A percentile compares a stretch with the other conserved stretches of the same genome.
phyloP scores from a whole-genome alignment of 2,329 filamentous ascomycete species.

The Colletotrichum higginsianum region DNA sequence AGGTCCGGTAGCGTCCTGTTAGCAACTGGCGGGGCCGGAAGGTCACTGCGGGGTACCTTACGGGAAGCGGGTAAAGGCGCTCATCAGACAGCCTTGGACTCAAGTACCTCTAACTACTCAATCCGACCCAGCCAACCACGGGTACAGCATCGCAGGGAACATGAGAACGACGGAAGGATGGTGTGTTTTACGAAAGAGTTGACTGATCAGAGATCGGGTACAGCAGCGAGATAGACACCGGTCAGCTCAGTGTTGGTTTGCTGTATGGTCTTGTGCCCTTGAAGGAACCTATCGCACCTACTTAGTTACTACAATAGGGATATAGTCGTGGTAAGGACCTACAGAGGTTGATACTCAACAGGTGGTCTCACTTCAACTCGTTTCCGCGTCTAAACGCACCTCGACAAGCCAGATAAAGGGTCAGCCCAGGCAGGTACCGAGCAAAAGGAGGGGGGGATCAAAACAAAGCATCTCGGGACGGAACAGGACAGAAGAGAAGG shows the following conservation, averaged over 20 bases:
- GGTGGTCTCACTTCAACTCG: conserved; percentile 23
- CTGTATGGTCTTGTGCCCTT: too few relatives aligned
- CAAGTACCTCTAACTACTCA: background rate
- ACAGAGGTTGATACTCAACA: conserved; percentile 18
- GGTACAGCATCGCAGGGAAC: background rate
- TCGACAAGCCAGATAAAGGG: background rate
- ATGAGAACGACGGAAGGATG: background rate
- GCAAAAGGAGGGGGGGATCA: background rate
- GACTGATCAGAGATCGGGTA: background rate
- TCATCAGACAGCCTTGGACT: background rate
- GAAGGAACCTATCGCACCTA: background rate
- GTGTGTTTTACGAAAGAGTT: background rate
- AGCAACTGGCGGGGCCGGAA: conserved; percentile 27
- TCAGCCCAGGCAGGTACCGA: background rate
- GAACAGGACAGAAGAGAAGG: background rate
- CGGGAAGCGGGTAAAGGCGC: conserved; percentile 9
- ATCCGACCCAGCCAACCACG: background rate
- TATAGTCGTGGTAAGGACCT: background rate
- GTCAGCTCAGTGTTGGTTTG: too few relatives aligned
- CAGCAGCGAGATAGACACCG: conserved; percentile 1
- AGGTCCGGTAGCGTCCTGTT: conserved; percentile 20
- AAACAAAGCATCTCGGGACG: conserved; percentile 3
- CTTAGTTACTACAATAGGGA: background rate
- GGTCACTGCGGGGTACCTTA: conserved; percentile 24
- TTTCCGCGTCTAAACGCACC: background rate